Base-by-base conservation (phyloP, 2,329 filamentous ascomycete species). In the Hyphodiscus sp. region DNA sequence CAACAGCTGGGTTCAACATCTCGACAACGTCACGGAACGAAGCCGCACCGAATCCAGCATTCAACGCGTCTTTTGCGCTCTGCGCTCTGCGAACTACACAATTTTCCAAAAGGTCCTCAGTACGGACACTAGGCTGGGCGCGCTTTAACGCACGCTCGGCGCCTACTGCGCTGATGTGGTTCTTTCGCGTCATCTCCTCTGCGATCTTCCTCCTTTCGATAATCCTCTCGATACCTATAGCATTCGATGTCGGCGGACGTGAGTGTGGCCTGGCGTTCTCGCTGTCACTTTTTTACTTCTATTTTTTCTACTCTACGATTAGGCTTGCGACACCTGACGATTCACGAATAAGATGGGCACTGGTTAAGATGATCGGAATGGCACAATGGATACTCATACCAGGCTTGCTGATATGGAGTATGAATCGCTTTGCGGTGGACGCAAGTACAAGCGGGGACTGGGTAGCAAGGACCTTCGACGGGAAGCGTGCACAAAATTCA, bases 191-290 rank as follows among this genome's bases (percentile, higher is more conserved):
- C 70, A 69, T 91, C 64, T 89, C 89, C 68, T 89, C 89, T 73
- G 78, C 86, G 68, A 73, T 89, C 73, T 97, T 96, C 74, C 84
- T 97, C 65, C 80, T 91, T 73, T 88, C 88, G 73, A 91, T 96
- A 71, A 85, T 97, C 68, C 87, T 97, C 69, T 96, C 91, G 58
- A 94, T 99, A 69, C 94, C 94, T 58, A 85, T 99, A 69, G 89
- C 92, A 66, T 97, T 97, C 76, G 94, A 99, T 81, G 92, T 97
- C 67, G 94, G 94, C 69, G 94, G 94, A 58, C 86, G 90, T 66
- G 91, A 94, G 65, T 95, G 91, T 68, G 94, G 94, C 55, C 79
- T 99, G 67, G 92, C 91, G 58, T 97, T 95, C 76, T 96, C 91
- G 68, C 81, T 97, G 51, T 83, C 88, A 47, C 82, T 97, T 51